Conservation (phyloP, 2,329 filamentous ascomycete genomes). For the Neofusicoccum parvum region DNA sequence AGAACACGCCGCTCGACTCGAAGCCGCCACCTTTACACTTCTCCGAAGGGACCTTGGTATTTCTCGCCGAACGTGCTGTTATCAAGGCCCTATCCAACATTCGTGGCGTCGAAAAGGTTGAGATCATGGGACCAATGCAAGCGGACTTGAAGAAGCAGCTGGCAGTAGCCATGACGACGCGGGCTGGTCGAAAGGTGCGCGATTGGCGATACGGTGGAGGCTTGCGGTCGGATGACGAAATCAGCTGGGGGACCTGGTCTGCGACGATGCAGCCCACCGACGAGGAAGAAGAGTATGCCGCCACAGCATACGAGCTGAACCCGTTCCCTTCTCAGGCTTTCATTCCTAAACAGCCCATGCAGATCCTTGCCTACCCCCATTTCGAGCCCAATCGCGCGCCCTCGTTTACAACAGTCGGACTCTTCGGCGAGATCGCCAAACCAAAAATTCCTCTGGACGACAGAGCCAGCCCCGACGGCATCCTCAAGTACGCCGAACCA, state of each 20-base stretch:
- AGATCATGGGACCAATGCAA: conserved; percentile 17
- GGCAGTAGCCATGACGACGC: conserved; percentile 11
- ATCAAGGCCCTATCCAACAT: conserved; percentile 27
- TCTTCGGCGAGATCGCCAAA: not conserved
- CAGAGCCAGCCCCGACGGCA: not conserved
- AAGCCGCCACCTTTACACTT: not conserved
- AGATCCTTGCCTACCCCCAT: not conserved
- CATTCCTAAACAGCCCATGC: not conserved
- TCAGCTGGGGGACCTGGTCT: not conserved
- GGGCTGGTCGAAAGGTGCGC: not conserved
- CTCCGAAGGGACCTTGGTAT: not conserved
- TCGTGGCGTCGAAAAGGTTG: conserved; percentile 24
- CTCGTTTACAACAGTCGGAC: not conserved
- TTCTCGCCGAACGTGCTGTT: conserved; percentile 23
- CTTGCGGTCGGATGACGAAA: not conserved
- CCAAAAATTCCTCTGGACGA: not conserved
- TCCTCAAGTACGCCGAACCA: not conserved
- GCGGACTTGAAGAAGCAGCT: conserved; percentile 6
- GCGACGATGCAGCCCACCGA: not conserved
- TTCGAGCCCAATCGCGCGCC: not conserved
- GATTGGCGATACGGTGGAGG: not conserved
- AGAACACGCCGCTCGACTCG: not conserved
- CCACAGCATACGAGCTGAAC: not conserved
- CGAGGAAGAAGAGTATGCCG: not conserved
- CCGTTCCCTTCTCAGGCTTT: not conserved